phyloP scores from a whole-genome alignment of 305 asterid species.

The Vinca major region DNA sequence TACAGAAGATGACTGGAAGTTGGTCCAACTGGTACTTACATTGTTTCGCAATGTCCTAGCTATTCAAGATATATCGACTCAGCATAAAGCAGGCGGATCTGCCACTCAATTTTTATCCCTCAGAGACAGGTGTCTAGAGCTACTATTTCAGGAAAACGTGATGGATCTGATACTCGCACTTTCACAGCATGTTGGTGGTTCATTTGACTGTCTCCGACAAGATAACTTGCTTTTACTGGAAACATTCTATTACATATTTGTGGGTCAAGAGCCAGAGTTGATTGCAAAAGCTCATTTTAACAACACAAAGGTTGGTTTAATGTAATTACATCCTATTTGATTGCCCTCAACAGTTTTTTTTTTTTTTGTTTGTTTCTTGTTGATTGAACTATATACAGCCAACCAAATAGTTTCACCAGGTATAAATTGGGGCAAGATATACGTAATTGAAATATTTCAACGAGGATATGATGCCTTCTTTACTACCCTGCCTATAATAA shows the following conservation, averaged over 20 bases:
- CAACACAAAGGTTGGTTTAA: conserved; percentile 56
- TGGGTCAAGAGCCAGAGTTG: conserved; percentile 84
- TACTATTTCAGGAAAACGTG: conserved; percentile 76
- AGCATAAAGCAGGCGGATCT: conserved; percentile 71
- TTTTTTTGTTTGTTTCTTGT: neutral
- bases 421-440: neutral
- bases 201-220: conserved; percentile 61
- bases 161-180: conserved; percentile 81
- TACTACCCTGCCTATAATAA: neutral
- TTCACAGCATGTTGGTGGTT: conserved; percentile 73
- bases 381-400: neutral
- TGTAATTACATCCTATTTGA: conserved; percentile 6
- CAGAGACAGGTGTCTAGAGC: conserved; percentile 69
- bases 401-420: neutral
- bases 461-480: neutral
- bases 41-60: conserved; percentile 78
- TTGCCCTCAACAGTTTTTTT: neutral
- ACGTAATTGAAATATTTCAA: neutral
- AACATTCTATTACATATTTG: conserved; percentile 59
- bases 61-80: conserved; percentile 72
- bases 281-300: conserved; percentile 49
- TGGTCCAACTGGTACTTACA: conserved; percentile 89
- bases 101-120: conserved; percentile 55
- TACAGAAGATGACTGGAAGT: conserved; percentile 95
- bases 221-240: conserved; percentile 90